phyloP scores from a whole-genome alignment of 345 rosid species.

The Camelina neglecta region DNA sequence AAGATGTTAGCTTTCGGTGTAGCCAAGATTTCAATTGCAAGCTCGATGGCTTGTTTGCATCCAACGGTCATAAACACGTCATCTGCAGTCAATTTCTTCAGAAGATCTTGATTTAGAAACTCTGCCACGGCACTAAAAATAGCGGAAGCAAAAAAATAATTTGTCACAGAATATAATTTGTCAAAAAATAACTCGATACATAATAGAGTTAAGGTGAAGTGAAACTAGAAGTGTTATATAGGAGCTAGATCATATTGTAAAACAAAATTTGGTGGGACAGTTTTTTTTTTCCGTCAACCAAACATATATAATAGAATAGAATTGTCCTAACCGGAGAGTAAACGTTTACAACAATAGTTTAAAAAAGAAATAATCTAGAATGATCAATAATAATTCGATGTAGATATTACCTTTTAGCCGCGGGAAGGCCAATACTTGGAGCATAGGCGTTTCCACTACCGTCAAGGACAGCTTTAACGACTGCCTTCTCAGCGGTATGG shows the following conservation, averaged over 20 bases:
- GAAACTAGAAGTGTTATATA: not conserved
- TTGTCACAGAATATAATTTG: not conserved
- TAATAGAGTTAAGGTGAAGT: not conserved
- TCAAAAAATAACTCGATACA: too few relatives aligned
- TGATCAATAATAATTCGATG: not conserved
- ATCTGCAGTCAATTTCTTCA: conserved; percentile 50
- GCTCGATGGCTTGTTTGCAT: conserved; percentile 59
- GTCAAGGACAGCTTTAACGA: conserved; percentile 47
- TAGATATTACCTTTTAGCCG: conserved; percentile 53
- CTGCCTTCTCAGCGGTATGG: conserved; percentile 59
- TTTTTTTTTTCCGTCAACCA: not conserved
- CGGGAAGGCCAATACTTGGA: conserved; percentile 49
- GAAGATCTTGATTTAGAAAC: conserved; percentile 50
- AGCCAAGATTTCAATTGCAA: conserved; percentile 46
- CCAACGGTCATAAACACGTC: conserved; percentile 61
- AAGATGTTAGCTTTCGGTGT: conserved; percentile 56
- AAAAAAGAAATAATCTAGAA: not conserved
- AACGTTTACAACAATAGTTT: too few relatives aligned
- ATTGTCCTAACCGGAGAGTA: too few relatives aligned
- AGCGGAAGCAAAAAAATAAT: not conserved
- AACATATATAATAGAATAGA: not conserved
- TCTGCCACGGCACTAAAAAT: conserved; percentile 54
- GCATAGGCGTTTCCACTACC: conserved; percentile 55
- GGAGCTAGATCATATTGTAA: not conserved
- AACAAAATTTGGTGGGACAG: not conserved